Evolutionary conservation across 2,329 filamentous ascomycete genomes (phyloP).

Genomic region (Aspergillus ustus): DNA sequence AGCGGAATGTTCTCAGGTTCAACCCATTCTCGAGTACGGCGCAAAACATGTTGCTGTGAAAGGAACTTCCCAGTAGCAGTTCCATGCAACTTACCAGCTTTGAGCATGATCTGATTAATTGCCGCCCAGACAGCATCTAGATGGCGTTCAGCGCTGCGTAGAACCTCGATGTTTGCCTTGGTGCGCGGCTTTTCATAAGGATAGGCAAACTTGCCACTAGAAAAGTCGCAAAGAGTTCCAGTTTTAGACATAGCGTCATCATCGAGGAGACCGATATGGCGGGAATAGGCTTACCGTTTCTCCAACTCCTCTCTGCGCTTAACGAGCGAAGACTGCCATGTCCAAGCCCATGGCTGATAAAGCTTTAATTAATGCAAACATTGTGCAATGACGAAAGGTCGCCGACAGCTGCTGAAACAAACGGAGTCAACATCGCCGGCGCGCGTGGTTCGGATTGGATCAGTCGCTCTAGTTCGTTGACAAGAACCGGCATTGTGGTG

Average conservation of each 20-base stretch:
- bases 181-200: slow-evolving; percentile 55
- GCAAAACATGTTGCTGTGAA: slow-evolving; percentile 42
- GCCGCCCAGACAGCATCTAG: slow-evolving; percentile 55
- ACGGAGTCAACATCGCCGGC: slow-evolving; percentile 44
- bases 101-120: slow-evolving; percentile 32
- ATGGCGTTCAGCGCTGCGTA: slow-evolving; percentile 53
- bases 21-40: slow-evolving; percentile 56
- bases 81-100: slow-evolving; percentile 28
- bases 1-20: slow-evolving; percentile 33
- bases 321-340: slow-evolving; percentile 40
- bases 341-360: slow-evolving; percentile 56
- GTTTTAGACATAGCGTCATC: background rate
- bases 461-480: slow-evolving; percentile 57
- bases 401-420: slow-evolving; percentile 44
- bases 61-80: slow-evolving; percentile 38
- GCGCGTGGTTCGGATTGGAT: slow-evolving; percentile 44
- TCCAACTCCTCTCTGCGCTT: slow-evolving; percentile 19
- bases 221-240: slow-evolving; percentile 30
- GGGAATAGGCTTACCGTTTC: background rate
- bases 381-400: slow-evolving; percentile 53
- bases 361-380: slow-evolving; percentile 51
- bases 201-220: slow-evolving; percentile 51
- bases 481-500: slow-evolving; percentile 37
- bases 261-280: background rate
- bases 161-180: slow-evolving; percentile 48